phyloP scores from a whole-genome alignment of 176 grass and related monocot genomes.

The Oryza punctata region DNA sequence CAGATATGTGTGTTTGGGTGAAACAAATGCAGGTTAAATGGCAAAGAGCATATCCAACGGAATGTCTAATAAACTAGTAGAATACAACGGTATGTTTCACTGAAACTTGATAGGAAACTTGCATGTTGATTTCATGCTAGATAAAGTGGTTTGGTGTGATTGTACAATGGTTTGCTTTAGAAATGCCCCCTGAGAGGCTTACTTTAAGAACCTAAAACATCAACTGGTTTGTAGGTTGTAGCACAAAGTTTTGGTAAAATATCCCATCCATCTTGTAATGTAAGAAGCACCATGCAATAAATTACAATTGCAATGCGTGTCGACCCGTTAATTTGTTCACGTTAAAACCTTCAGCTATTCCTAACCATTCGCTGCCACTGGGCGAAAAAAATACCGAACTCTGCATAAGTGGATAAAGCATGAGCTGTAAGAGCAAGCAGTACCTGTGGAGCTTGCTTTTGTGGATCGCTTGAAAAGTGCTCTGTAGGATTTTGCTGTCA shows the following conservation, averaged over 20 bases:
- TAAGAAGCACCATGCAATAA: neutral
- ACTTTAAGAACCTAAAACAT: neutral
- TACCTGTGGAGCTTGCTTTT: conserved; percentile 27
- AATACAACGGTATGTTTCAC: neutral
- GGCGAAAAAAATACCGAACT: neutral
- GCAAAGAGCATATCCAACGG: conserved; percentile 3
- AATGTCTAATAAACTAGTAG: neutral
- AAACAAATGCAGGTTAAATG: conserved; percentile 1
- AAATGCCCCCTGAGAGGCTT: neutral
- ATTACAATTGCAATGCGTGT: neutral
- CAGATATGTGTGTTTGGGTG: neutral
- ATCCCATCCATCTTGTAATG: neutral
- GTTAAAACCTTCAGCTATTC: conserved; percentile 21
- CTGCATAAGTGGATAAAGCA: neutral
- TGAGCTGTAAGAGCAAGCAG: neutral
- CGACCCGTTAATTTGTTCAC: neutral
- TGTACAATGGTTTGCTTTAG: neutral
- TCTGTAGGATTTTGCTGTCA: conserved; percentile 3
- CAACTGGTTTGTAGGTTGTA: neutral
- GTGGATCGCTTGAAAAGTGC: neutral
- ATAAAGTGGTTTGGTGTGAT: neutral
- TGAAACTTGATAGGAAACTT: conserved; percentile 1
- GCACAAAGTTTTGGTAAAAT: neutral
- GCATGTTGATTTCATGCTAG: neutral
- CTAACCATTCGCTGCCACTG: conserved; percentile 7